phyloP scores from a whole-genome alignment of 1,284 basidiomycete genomes.

The Marasmius oreades region DNA sequence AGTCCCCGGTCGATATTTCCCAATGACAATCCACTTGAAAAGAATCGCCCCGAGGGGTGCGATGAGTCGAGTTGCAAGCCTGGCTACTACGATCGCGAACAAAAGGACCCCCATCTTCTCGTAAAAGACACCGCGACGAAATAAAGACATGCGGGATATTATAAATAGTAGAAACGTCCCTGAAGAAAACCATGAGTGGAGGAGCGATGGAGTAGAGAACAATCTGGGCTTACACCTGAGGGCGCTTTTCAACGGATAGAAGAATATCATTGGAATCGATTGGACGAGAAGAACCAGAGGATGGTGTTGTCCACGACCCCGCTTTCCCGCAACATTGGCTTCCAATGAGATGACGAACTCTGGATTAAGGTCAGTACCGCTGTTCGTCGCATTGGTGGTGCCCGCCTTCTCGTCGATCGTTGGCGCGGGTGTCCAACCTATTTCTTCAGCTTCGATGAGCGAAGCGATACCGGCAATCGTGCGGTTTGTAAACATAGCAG shows the following conservation, averaged over 20 bases:
- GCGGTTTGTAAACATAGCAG: conserved; percentile 38
- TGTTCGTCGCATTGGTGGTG: conserved; percentile 3
- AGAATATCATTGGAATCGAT: conserved; percentile 37
- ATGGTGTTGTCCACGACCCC: conserved; percentile 30
- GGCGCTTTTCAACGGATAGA: conserved; percentile 40
- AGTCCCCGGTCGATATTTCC: conserved; percentile 37
- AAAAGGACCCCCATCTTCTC: conserved; percentile 31
- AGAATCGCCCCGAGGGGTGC: conserved; percentile 35
- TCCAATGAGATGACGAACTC: conserved; percentile 7
- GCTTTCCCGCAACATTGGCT: background rate
- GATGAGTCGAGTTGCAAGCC: conserved; percentile 29
- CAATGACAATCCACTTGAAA: conserved; percentile 45
- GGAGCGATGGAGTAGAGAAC: background rate
- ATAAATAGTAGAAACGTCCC: conserved; percentile 31
- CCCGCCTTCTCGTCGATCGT: conserved; percentile 4
- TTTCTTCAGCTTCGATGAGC: conserved; percentile 31
- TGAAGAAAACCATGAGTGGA: conserved; percentile 11
- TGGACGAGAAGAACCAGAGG: conserved; percentile 37
- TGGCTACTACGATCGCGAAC: conserved; percentile 31
- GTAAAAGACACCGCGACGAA: conserved; percentile 28
- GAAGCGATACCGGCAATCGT: conserved; percentile 37
- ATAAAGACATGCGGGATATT: conserved; percentile 27
- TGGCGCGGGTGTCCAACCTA: conserved; percentile 3
- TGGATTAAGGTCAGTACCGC: conserved; percentile 3
- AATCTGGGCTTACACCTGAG: conserved; percentile 31